Evolutionary conservation across 164 flowering plant genomes (phyloP).

Genomic region (Nymphaea thermarum): DNA sequence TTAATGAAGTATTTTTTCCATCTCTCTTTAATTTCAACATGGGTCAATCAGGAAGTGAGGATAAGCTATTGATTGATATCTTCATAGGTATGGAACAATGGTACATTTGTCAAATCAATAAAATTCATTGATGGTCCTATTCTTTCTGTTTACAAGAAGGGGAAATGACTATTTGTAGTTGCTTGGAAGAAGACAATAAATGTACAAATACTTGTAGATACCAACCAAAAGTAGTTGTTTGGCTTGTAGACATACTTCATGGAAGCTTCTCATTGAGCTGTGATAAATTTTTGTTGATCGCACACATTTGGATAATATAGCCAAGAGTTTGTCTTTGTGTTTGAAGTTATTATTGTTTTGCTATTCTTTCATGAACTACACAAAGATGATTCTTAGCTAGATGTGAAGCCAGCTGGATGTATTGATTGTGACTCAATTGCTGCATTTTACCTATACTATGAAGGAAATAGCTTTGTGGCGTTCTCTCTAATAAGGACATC

Average conservation of each 20-base stretch:
- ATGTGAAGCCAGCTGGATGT: constrained; percentile 36
- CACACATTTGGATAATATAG: neutral
- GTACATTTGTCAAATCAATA: constrained; percentile 29
- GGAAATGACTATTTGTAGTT: constrained; percentile 59
- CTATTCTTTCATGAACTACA: constrained; percentile 30
- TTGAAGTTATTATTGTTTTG: neutral
- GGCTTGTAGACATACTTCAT: neutral
- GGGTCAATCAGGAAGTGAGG: no score
- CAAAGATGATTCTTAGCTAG: constrained; percentile 39
- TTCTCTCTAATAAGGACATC: constrained; percentile 36
- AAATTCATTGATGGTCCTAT: constrained; percentile 44
- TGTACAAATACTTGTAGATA: constrained; percentile 39
- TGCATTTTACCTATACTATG: constrained; percentile 46
- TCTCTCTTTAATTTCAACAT: no score
- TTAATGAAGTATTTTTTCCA: no score
- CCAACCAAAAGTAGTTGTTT: neutral
- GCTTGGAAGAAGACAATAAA: constrained; percentile 68
- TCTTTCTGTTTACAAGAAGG: constrained; percentile 39
- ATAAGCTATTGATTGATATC: neutral
- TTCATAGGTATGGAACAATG: constrained; percentile 69
- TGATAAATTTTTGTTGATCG: neutral
- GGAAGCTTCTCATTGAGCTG: neutral
- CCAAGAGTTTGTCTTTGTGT: neutral
- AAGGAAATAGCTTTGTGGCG: constrained; percentile 76
- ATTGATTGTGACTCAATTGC: constrained; percentile 48